Conservation (phyloP, 1,284 basidiomycete species). For the Microbotryum violaceum region DNA sequence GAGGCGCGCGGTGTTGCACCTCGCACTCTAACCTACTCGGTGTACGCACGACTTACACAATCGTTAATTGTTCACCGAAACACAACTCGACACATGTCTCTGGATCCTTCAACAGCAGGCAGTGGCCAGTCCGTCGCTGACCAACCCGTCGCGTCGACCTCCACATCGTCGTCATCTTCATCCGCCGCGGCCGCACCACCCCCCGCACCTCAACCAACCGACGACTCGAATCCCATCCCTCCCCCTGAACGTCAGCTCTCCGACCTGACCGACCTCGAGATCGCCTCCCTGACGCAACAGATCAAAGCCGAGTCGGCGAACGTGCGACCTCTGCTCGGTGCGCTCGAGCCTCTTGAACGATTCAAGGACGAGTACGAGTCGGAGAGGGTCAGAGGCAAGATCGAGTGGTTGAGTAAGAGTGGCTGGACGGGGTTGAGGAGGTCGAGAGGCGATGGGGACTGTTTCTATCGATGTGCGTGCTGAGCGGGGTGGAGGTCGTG, state of each 20-base stretch:
- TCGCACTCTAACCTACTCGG: no score
- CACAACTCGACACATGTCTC: no score
- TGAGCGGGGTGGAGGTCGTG: background rate
- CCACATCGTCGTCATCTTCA: no score
- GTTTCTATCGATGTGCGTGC: constrained; percentile 64
- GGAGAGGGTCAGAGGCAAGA: constrained; percentile 54
- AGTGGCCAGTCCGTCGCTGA: no score
- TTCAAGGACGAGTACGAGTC: constrained; percentile 55
- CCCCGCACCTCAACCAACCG: no score
- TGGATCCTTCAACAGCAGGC: no score
- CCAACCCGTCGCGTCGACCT: no score
- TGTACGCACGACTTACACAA: no score
- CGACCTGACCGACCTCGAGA: constrained; percentile 27
- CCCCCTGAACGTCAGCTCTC: background rate
- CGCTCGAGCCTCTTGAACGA: constrained; percentile 40
- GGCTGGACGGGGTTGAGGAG: constrained; percentile 60
- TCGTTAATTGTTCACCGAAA: no score
- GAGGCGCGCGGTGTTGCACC: no score
- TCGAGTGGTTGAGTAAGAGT: constrained; percentile 53
- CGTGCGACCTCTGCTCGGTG: constrained; percentile 39
- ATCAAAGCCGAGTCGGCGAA: constrained; percentile 14
- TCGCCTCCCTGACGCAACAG: constrained; percentile 16
- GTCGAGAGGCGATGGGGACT: constrained; percentile 64
- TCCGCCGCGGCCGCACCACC: no score
- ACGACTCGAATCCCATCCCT: no score